These are phyloP conservation scores for Russula brevipes DNA, from an alignment of 768 basidiomycete species.

Conservation along the genomic window DNA sequence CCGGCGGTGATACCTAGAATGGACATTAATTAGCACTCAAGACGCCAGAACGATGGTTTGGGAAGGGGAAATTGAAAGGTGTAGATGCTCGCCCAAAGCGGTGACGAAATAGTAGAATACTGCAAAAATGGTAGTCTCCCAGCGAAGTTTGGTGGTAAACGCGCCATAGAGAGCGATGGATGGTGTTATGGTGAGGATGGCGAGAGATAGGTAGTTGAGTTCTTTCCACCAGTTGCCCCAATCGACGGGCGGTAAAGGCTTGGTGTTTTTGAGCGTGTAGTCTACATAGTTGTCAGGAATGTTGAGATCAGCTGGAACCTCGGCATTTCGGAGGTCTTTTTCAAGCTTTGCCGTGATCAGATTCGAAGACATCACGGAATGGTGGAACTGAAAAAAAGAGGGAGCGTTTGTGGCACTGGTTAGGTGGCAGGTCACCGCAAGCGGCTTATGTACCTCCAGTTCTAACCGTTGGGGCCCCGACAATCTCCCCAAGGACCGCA, in stretches of 20 bases:
- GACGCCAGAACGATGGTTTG: too few species aligned
- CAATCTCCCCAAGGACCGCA: background rate
- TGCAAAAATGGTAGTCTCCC: constrained; percentile 66
- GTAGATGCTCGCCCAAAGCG: constrained; percentile 63
- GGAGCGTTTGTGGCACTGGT: background rate
- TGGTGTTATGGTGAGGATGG: constrained; percentile 71
- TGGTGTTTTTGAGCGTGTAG: constrained; percentile 46
- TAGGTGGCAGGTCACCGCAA: background rate
- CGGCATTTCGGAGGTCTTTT: constrained; percentile 25
- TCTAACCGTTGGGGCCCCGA: constrained; percentile 1
- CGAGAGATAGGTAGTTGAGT: constrained; percentile 72
- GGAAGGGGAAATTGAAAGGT: constrained; percentile 12
- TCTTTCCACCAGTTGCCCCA: constrained; percentile 46
- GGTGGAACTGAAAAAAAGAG: constrained; percentile 19
- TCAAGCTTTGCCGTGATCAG: constrained; percentile 26
- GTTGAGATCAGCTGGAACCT: constrained; percentile 34
- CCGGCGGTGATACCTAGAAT: constrained; percentile 76
- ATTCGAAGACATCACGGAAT: constrained; percentile 31
- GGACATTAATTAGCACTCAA: background rate
- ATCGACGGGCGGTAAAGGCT: constrained; percentile 45
- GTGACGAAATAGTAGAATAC: constrained; percentile 72
- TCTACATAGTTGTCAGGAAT: constrained; percentile 57
- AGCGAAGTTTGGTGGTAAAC: constrained; percentile 55
- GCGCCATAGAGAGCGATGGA: constrained; percentile 69
- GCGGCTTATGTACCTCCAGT: constrained; percentile 19